phyloP scores from a whole-genome alignment of 768 basidiomycete genomes.

The Suillus subalutaceus region DNA sequence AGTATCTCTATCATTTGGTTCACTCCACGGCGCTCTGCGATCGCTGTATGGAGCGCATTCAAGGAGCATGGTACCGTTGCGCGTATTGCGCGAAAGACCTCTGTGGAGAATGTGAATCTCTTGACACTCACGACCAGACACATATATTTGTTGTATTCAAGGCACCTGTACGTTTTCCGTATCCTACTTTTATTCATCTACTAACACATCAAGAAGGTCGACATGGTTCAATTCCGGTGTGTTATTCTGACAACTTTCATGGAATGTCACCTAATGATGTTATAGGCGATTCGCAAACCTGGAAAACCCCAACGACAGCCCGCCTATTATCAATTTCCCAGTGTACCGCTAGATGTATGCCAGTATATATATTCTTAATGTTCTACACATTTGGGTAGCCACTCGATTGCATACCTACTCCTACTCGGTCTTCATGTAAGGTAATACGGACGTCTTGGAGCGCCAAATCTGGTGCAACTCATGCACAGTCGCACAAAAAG shows the following conservation, averaged over 20 bases:
- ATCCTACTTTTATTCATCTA: background rate
- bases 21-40: constrained; percentile 82
- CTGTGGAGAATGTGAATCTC: constrained; percentile 80
- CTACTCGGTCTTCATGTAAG: background rate
- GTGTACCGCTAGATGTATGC: constrained; percentile 49
- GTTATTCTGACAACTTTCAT: constrained; percentile 21
- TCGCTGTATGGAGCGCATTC: constrained; percentile 78
- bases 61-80: constrained; percentile 91
- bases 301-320: constrained; percentile 52
- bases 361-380: background rate
- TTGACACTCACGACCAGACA: constrained; percentile 80
- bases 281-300: constrained; percentile 57
- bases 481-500: background rate
- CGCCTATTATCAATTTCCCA: constrained; percentile 64
- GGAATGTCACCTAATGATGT: background rate
- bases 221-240: constrained; percentile 75
- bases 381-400: background rate
- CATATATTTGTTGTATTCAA: constrained; percentile 92
- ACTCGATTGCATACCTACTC: background rate
- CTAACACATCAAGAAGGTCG: constrained; percentile 48
- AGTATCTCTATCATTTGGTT: constrained; percentile 60
- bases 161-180: constrained; percentile 54
- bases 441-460: background rate
- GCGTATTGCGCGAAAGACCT: constrained; percentile 86
- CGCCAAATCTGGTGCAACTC: background rate